These are phyloP conservation scores for Ascochyta rabiei DNA, from an alignment of 2,329 filamentous ascomycete genomes.

Conservation along the genomic window DNA sequence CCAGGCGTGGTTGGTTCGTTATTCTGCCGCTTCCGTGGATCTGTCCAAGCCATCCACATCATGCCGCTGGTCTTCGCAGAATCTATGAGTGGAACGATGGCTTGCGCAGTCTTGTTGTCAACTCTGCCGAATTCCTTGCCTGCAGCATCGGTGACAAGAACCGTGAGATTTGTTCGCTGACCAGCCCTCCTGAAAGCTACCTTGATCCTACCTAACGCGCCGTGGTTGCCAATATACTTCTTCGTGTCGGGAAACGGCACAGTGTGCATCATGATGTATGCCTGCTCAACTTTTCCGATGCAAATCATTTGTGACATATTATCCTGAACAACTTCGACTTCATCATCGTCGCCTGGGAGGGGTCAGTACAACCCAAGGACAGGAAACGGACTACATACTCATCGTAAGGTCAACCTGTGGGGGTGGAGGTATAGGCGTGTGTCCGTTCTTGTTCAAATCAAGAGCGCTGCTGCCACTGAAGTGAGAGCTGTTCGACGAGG, in stretches of 20 bases:
- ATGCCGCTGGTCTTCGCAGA: conserved; percentile 63
- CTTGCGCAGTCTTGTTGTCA: conserved; percentile 69
- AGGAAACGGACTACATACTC: conserved; percentile 27
- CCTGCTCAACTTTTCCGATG: conserved; percentile 75
- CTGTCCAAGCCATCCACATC: conserved; percentile 74
- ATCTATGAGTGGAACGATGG: conserved; percentile 76
- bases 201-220: conserved; percentile 71
- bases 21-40: conserved; percentile 66
- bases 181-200: conserved; percentile 69
- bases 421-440: conserved; percentile 6
- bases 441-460: conserved; percentile 45
- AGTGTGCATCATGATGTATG: conserved; percentile 68
- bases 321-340: conserved; percentile 64
- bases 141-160: conserved; percentile 76
- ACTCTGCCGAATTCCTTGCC: conserved; percentile 76
- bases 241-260: conserved; percentile 73
- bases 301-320: conserved; percentile 75
- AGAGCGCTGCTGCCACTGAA: conserved; percentile 46
- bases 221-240: conserved; percentile 62
- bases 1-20: conserved; percentile 54
- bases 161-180: conserved; percentile 64
- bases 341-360: conserved; percentile 62
- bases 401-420: conserved; percentile 41
- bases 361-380: conserved; percentile 26
- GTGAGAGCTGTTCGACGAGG: conserved; percentile 24